Base-by-base conservation (phyloP, 805 yeast genomes). In the Kregervanrija pseudodelftensis region DNA sequence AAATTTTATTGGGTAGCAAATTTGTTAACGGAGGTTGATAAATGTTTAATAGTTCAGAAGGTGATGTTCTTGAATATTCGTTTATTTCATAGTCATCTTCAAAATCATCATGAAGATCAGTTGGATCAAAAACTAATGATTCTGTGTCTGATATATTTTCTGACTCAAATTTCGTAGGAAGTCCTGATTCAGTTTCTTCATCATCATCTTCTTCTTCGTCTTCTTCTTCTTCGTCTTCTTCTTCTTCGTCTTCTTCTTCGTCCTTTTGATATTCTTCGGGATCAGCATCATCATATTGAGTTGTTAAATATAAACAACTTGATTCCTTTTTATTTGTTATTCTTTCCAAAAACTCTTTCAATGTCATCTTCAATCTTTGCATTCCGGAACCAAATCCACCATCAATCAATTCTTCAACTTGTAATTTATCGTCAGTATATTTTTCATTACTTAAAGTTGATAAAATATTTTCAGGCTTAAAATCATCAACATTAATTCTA, bases 371-470 rank as follows among this genome's bases (percentile, higher is more conserved):
- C 12, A 70, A 59, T 49, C 89, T 65, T 44, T 67, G 65, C 15
- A 68, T 67, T 1, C 88, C 88, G 39, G 80, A 73, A 1, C 91
- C 91, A 62, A 76, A 84, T 2, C 90, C 90, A 40, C 80, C 80
- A 37, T 68, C 61, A 11, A 61, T 58, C 53, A 77, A 76, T 49
- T 70, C 70, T 55, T 84, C 91, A 13, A 83, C 79, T 50, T 80
- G 77, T 33, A 83, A 55, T 10, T 34, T 35, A 11, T 35, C 43
- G 13, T 37, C 39, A 1, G 12, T 37, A 13, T 30, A 40, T 9
- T 37, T 33, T 14, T 41, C 43, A 9, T 14, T 32, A 8, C 42
- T 17, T 13, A 54, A 37, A 10, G 54, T 52, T 5, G 46, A 14
- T 3, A 22, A 34, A 9, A 53, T 44, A 2, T 33, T 15, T 4